Base-by-base conservation (phyloP, 257 asterid genomes). In the Striga asiatica region DNA sequence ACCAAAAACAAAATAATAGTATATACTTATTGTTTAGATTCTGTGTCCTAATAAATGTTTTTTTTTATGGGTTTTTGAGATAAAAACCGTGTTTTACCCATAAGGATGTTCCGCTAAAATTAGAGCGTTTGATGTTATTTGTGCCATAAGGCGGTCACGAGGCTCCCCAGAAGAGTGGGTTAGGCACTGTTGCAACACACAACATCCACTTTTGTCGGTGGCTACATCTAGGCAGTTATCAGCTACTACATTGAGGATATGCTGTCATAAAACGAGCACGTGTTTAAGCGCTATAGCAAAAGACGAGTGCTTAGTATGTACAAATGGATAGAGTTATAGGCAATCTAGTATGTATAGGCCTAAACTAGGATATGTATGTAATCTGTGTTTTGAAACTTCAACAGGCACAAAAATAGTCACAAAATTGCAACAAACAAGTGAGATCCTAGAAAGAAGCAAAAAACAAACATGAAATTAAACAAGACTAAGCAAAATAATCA, bases 131-230 rank as follows among this genome's bases (percentile, higher is more conserved):
- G 78, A 41, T 3, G 73, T 66, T 11, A 87, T 66, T 55, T 78
- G 77, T 0, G 69, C 47, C 17, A 83, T 24, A 21, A 83, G 80
- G 22, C 73, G 72, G 4, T 75, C 64, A 0, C 64, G 60, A 0
- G 70, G 31, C 8, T 68, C 72, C 2, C 88, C 94, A 0, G 4
- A 19, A 0, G 81, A 77, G 23, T 67, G 64, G 3, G 23, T 66
- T 3, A 70, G 57, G 31, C 91, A 83, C 21, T 65, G 83, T 55
- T 86, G 88, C 13, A 83, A 25, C 1, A 78, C 84, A 22, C 86
- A 75, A 5, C 96, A 83, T 1, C 96, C 96, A 38, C 78, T 69
- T 28, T 61, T 71, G 50, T 86, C 91, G 5, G 64, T 68, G 0
- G 96, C 94, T 9, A 86, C 70, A 1, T 70, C 81, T 1, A 81